Base-by-base conservation (phyloP, 2,329 filamentous ascomycete genomes). In the Microsporum audouinii region DNA sequence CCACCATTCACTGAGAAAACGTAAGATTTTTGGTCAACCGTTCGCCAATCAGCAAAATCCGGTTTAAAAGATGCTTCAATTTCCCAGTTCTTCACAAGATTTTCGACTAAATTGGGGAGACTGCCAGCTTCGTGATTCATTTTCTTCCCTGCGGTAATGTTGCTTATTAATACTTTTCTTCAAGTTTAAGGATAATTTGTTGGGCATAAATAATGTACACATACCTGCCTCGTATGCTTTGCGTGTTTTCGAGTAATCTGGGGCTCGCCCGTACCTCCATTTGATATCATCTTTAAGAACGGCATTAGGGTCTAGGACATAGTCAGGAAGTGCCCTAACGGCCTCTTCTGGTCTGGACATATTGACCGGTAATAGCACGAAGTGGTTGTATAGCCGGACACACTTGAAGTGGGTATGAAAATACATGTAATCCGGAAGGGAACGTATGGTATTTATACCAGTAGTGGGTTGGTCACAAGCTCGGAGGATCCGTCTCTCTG, bases 81-180 rank as follows among this genome's bases (percentile, higher is more conserved):
- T 71, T 88, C 85, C 85, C 85, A 88, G 70, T 88, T 88, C 75
- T 88, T 87, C 68, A 88, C 84, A 1, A 88, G 79, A 68, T 87
- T 88, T 70, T 87, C 81, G 43, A 88, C 84, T 3, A 88, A 78
- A 57, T 79, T 73, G 12, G 82, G 79, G 2, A 88, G 79, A 61
- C 80, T 84, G 39, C 77, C 78, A 2, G 82, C 75, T 53, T 73
- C 71, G 70, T 87, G 85, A 66, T 72, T 78, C 71, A 75, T 78
- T 39, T 73, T 76, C 71, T 84, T 86, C 59, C 81, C 84, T 87
- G 67, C 4, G 43, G 14, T 53, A 10, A 8, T 29, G 17, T 2
- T 8, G 5, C 7, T 5, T 8, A 23, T 23, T 47, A 47, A 6
- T 29, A 2, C 5, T 60, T 29, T 39, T 47, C 5, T 45, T 23